A percentile compares a stretch with the other conserved stretches of the same genome.
phyloP scores from a whole-genome alignment of 371 early-diverging fungal species.

The Rhizopus microsporus region DNA sequence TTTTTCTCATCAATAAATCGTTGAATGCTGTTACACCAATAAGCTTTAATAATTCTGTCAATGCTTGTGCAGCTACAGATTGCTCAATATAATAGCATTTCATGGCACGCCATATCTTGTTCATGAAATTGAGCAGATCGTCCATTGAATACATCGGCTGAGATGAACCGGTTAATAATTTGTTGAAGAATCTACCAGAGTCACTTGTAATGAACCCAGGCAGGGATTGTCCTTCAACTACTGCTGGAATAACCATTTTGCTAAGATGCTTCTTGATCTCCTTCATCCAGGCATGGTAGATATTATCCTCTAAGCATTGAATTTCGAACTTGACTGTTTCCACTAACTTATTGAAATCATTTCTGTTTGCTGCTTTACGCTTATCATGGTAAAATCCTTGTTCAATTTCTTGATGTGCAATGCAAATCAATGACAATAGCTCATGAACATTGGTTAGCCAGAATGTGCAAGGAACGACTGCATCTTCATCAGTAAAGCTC shows the following conservation, averaged over 20 bases:
- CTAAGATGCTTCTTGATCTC: conserved; percentile 89
- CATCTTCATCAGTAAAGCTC: conserved; percentile 57
- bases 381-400: conserved; percentile 33
- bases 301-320: conserved; percentile 69
- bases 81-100: conserved; percentile 93
- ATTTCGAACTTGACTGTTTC: conserved; percentile 67
- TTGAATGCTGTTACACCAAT: conserved; percentile 94
- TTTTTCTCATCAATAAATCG: conserved; percentile 89
- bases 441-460: conserved; percentile 97
- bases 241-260: conserved; percentile 92
- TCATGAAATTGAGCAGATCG: conserved; percentile 86
- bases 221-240: conserved; percentile 91
- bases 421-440: conserved; percentile 67
- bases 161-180: conserved; percentile 70
- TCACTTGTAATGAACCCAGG: conserved; percentile 91
- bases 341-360: conserved; percentile 55
- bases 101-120: conserved; percentile 90
- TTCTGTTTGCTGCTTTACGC: conserved; percentile 32
- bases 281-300: conserved; percentile 86
- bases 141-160: conserved; percentile 86
- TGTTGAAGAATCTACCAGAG: conserved; percentile 81
- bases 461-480: conserved; percentile 70
- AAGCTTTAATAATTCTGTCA: conserved; percentile 86
- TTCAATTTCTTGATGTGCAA: conserved; percentile 41
- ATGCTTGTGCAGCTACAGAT: conserved; percentile 75